phyloP scores from a whole-genome alignment of 495 filamentous ascomycete genomes.

The Aspergillus conjunctus region DNA sequence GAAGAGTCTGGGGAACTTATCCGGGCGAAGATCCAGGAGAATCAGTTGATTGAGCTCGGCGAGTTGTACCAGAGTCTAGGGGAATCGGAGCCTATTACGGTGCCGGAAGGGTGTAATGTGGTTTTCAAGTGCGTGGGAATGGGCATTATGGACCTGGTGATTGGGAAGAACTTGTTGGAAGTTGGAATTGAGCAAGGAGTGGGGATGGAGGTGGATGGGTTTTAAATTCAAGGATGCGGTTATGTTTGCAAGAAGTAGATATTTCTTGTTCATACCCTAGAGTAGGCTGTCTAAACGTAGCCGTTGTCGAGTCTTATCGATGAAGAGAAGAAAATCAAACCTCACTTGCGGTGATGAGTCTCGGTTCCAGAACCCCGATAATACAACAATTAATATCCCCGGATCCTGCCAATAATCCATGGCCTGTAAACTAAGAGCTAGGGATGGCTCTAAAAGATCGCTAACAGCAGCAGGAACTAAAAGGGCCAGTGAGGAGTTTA shows the following conservation, averaged over 20 bases:
- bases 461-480: no score
- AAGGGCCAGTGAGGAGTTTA: slow-evolving; percentile 3
- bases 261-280: no score
- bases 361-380: no score
- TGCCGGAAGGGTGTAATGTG: slow-evolving; percentile 65
- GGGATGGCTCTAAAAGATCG: no score
- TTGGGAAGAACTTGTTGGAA: slow-evolving; percentile 70
- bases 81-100: slow-evolving; percentile 21
- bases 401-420: no score
- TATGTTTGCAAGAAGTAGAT: no score
- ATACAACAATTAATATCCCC: no score
- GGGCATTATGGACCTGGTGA: slow-evolving; percentile 51
- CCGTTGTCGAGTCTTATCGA: not conserved
- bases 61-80: slow-evolving; percentile 66
- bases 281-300: no score
- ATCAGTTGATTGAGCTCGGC: slow-evolving; percentile 80
- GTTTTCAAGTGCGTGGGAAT: slow-evolving; percentile 51
- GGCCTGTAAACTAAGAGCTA: no score
- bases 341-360: no score
- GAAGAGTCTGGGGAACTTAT: slow-evolving; percentile 90
- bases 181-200: slow-evolving; percentile 69
- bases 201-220: slow-evolving; percentile 69
- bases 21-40: slow-evolving; percentile 63
- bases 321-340: no score
- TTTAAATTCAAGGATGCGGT: slow-evolving; percentile 42